Base-by-base conservation (phyloP, 2,329 filamentous ascomycete species). In the Polytolypa hystricis region DNA sequence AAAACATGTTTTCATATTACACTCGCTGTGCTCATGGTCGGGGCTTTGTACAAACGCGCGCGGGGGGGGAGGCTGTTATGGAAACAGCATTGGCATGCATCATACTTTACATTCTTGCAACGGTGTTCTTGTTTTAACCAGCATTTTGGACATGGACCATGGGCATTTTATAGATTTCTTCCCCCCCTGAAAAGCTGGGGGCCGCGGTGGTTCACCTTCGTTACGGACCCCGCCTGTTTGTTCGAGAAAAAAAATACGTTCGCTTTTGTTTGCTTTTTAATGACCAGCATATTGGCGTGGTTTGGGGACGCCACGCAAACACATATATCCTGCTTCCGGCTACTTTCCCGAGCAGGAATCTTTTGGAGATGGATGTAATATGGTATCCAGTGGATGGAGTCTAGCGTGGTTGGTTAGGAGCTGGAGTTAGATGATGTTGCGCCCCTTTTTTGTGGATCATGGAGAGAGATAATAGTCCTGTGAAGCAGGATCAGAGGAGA, bases 191-290 rank as follows among this genome's bases (percentile, higher is more conserved):
- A n/a, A n/a, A n/a, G n/a, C n/a, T n/a, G n/a, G n/a, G n/a, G n/a
- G n/a, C n/a, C n/a, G n/a, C n/a, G n/a, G n/a, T n/a, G n/a, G n/a
- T n/a, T n/a, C n/a, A n/a, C n/a, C n/a, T n/a, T n/a, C n/a, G n/a
- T n/a, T n/a, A n/a, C n/a, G n/a, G n/a, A n/a, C n/a, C n/a, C n/a
- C n/a, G n/a, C n/a, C n/a, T n/a, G n/a, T n/a, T n/a, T n/a, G n/a
- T n/a, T n/a, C n/a, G n/a, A n/a, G n/a, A n/a, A n/a, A n/a, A 21
- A 8, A 29, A 14, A 35, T 49, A 55, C 57, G 42, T 53, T 61
- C 58, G 56, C 54, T 60, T 60, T 51, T 56, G n/a, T n/a, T 26
- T 26, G 10, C 12, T 26, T 26, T 26, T 26, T 10, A 9, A 26
- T 10, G 10, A 5, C 23, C 10, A 26, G 10, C 23, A 9, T 2